These are phyloP conservation scores for Dianthus caryophyllus DNA, from an alignment of 148 eudicot species.

Conservation along the genomic window DNA sequence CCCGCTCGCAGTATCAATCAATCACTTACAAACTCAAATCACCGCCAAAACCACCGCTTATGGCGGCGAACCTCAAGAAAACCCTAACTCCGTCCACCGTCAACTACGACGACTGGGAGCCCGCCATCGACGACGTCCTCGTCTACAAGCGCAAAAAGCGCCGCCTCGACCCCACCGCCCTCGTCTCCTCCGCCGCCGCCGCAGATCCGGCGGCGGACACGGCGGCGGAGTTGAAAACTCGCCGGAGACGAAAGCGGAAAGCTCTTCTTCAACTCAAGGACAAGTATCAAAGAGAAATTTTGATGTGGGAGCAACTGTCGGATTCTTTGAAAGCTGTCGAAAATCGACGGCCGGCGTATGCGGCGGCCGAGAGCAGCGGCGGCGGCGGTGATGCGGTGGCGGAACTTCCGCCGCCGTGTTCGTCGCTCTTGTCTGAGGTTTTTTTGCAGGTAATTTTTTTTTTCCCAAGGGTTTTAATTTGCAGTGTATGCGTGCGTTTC, in stretches of 20 bases:
- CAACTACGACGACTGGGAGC: conserved; percentile 55
- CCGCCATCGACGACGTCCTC: conserved; percentile 60
- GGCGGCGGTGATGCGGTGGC: not conserved
- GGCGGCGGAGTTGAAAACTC: conserved; percentile 31
- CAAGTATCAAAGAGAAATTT: conserved; percentile 47
- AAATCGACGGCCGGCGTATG: not conserved
- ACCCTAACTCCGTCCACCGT: conserved; percentile 4
- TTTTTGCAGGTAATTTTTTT: conserved; percentile 28
- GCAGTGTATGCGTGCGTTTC: too few relatives aligned
- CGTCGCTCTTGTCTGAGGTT: conserved; percentile 21
- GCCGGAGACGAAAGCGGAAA: conserved; percentile 29
- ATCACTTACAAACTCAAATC: too few relatives aligned
- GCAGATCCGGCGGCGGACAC: conserved; percentile 48
- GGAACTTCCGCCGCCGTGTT: not conserved
- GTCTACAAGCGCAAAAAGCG: conserved; percentile 62
- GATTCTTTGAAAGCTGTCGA: conserved; percentile 48
- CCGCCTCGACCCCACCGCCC: conserved; percentile 33
- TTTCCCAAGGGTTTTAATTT: too few relatives aligned
- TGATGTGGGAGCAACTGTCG: conserved; percentile 61
- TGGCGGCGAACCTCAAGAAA: conserved; percentile 18
- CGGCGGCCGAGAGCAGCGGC: not conserved
- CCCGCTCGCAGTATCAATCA: too few relatives aligned
- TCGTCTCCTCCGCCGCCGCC: conserved; percentile 14
- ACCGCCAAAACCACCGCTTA: not conserved
- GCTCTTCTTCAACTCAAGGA: conserved; percentile 44